Evolutionary conservation across 2,329 filamentous ascomycete genomes (phyloP).

Genomic region (Bipolaris sorokiniana): DNA sequence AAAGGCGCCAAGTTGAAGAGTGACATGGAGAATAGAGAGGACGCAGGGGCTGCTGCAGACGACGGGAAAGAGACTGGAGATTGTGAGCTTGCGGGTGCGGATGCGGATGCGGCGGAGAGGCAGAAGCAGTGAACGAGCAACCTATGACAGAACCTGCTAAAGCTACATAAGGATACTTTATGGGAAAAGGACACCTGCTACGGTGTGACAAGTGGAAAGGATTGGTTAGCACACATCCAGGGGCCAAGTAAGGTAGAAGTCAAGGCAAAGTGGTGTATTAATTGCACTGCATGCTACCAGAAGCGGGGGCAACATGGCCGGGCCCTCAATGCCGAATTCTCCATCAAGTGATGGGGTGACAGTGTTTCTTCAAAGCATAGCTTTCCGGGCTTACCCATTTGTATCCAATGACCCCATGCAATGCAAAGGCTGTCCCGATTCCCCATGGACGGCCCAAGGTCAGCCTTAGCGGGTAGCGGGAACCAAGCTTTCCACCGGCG

Average conservation of each 20-base stretch:
- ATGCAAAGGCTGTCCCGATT: neutral
- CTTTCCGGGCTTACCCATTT: neutral
- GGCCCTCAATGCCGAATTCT: neutral
- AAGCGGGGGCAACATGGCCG: neutral
- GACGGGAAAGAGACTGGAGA: conserved; percentile 6
- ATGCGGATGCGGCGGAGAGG: conserved; percentile 7
- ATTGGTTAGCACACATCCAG: neutral
- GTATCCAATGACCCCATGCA: neutral
- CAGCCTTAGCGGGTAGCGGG: conserved; percentile 30
- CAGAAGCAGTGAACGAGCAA: conserved; percentile 3
- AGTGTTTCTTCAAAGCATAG: neutral
- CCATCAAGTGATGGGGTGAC: too few relatives aligned
- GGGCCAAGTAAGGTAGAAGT: neutral
- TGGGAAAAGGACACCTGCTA: neutral
- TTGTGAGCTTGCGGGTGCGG: conserved; percentile 5
- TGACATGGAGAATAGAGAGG: conserved; percentile 22
- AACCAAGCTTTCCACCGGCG: conserved; percentile 39
- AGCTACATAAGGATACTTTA: neutral
- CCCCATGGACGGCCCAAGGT: conserved; percentile 1
- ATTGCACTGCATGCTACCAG: neutral
- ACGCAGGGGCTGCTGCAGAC: conserved; percentile 18
- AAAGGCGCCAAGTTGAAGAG: conserved; percentile 77
- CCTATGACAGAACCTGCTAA: conserved; percentile 2
- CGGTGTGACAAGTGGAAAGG: neutral
- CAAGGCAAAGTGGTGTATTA: neutral